These are phyloP conservation scores for Aspergillus eucalypticola DNA, from an alignment of 2,329 filamentous ascomycete genomes.

Conservation along the genomic window DNA sequence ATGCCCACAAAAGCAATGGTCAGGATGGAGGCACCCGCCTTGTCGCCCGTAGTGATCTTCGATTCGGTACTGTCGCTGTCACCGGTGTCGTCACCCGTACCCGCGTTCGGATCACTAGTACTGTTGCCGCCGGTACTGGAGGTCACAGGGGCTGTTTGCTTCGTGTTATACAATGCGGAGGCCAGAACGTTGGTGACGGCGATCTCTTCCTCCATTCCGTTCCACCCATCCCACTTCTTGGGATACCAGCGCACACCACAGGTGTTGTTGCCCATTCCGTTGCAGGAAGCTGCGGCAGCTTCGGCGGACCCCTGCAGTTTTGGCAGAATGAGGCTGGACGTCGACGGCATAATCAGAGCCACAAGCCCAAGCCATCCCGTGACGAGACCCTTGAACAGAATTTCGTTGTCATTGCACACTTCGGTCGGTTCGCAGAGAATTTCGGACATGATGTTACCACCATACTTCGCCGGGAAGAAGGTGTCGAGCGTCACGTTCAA, in stretches of 20 bases:
- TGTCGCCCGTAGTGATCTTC: constrained; percentile 35
- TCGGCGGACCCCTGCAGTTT: constrained; percentile 59
- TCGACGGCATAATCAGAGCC: constrained; percentile 63
- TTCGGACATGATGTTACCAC: constrained; percentile 60
- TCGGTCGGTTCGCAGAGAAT: constrained; percentile 62
- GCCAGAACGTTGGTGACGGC: constrained; percentile 64
- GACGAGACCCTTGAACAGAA: constrained; percentile 70
- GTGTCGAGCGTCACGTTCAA: constrained; percentile 48
- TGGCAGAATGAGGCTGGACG: constrained; percentile 55
- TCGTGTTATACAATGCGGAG: constrained; percentile 55
- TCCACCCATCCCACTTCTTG: constrained; percentile 55
- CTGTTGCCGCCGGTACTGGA: constrained; percentile 58
- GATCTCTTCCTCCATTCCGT: constrained; percentile 69
- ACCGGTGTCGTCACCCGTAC: constrained; percentile 16
- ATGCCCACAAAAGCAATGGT: constrained; percentile 32
- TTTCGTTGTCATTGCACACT: constrained; percentile 69
- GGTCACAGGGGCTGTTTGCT: constrained; percentile 46
- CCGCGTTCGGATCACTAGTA: constrained; percentile 39
- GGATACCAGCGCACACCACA: constrained; percentile 66
- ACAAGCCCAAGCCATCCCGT: constrained; percentile 65
- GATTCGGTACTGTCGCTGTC: constrained; percentile 5
- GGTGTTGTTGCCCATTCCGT: constrained; percentile 55
- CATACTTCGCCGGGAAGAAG: constrained; percentile 50
- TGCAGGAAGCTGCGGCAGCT: constrained; percentile 64
- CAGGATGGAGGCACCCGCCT: constrained; percentile 41